phyloP scores from a whole-genome alignment of 306 rosid genomes.

The Echinosophora koreensis region DNA sequence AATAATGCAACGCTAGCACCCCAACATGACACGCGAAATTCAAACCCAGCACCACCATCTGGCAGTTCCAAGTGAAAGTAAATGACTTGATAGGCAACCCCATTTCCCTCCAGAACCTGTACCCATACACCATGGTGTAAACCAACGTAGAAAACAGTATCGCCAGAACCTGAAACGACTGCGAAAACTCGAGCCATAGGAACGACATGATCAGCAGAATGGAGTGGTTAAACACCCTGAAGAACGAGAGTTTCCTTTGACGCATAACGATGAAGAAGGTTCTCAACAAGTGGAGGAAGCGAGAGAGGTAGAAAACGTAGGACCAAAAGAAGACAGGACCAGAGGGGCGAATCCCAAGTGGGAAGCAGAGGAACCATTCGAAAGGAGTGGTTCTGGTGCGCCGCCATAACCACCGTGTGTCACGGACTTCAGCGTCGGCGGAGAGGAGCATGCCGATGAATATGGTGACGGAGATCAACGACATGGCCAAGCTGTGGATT shows the following conservation, averaged over 20 bases:
- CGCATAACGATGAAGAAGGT: conserved; percentile 65
- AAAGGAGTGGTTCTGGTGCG: conserved; percentile 63
- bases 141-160: conserved; percentile 59
- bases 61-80: conserved; percentile 53
- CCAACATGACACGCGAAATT: conserved; percentile 70
- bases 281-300: conserved; percentile 67
- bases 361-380: conserved; percentile 88
- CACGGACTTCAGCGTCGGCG: conserved; percentile 63
- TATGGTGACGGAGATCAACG: conserved; percentile 50
- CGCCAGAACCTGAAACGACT: conserved; percentile 73
- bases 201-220: conserved; percentile 62
- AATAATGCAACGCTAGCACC: conserved; percentile 64
- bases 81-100: conserved; percentile 58
- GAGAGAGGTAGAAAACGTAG: conserved; percentile 74
- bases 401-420: conserved; percentile 84
- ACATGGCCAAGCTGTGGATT: conserved; percentile 67
- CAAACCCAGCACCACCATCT: conserved; percentile 51
- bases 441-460: conserved; percentile 73
- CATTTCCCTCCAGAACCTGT: conserved; percentile 64
- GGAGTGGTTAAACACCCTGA: conserved; percentile 62
- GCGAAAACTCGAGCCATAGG: conserved; percentile 83
- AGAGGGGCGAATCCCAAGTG: conserved; percentile 73
- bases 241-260: conserved; percentile 56
- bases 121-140: conserved; percentile 61
- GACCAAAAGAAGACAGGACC: conserved; percentile 94